Base-by-base conservation (phyloP, 2,329 filamentous ascomycete species). In the Colletotrichum truncatum region DNA sequence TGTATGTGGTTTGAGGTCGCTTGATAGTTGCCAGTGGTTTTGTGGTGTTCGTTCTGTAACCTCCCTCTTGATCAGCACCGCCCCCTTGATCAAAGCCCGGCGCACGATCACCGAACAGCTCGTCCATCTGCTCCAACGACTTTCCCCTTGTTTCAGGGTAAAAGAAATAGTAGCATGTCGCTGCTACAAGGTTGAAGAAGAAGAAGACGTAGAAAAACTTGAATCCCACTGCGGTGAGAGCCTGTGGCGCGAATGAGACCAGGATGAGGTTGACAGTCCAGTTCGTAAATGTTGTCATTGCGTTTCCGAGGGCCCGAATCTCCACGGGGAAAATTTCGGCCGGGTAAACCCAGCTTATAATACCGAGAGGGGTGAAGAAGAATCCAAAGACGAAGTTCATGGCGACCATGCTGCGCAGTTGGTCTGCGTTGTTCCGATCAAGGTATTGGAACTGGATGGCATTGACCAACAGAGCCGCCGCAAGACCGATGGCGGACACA, bases 241-340 rank as follows among this genome's bases (percentile, higher is more conserved):
- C 82, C 25, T 77, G 75, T 0, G 83, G 84, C 3, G 79, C 80
- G 66, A 83, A 84, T 61, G 85, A 82, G 6, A 80, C 80, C 62
- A 86, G 83, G 18, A 85, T 72, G 4, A 85, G 72, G 64, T 74
- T 76, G 34, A 75, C 67, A n/a, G 66, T 58, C 73, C 74, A 76
- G 63, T 76, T 75, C 23, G 70, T 72, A 21, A 74, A 72, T 4
- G 73, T 74, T 3, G 72, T 72, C 23, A 75, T 68, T 26, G 72
- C 70, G 36, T 73, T 73, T 32, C 73, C 73, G 5, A 73, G 64
- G 5, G 73, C 71, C 21, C 73, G 68, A 34, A 75, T 70, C 54
- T 77, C 74, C 6, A 78, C 67, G 2, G 79, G 78, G 63, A 80
- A 79, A 64, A 81, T 77, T 66, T 82, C 80, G 3, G 74, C 74